Conservation (phyloP, 1,284 basidiomycete species). For the Peniophora sp. region DNA sequence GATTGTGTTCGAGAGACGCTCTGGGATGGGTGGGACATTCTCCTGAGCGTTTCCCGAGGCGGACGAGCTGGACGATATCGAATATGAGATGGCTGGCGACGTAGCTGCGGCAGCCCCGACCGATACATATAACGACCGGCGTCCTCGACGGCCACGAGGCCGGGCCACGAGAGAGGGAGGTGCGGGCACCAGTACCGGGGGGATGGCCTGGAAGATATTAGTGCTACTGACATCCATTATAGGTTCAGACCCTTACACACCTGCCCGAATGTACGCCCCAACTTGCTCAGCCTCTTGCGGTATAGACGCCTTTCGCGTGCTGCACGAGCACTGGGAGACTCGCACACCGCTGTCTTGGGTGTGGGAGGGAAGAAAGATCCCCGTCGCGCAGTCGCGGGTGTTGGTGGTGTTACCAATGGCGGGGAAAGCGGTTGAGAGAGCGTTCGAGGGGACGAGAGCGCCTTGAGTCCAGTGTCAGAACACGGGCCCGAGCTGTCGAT, state of each 20-base stretch:
- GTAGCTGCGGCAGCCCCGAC: neutral
- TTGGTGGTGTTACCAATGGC: neutral
- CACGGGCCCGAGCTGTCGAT: neutral
- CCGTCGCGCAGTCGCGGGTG: neutral
- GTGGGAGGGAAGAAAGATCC: neutral
- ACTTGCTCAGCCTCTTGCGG: constrained; percentile 10
- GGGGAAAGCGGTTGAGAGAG: neutral
- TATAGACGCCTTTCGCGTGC: constrained; percentile 2
- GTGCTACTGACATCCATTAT: neutral
- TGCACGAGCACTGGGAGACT: constrained; percentile 4
- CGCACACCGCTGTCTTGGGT: neutral
- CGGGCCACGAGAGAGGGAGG: neutral
- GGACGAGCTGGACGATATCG: no score
- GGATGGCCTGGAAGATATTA: constrained; percentile 1
- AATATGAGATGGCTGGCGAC: no score
- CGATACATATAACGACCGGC: neutral
- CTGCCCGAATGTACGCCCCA: constrained; percentile 10
- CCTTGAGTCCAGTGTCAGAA: neutral
- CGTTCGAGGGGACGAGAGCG: neutral
- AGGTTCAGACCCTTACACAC: neutral
- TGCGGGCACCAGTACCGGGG: constrained; percentile 5
- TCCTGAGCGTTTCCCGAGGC: no score
- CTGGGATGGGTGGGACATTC: no score
- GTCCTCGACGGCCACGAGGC: neutral
- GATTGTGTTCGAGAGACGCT: no score